These are phyloP conservation scores for Cercospora citrullina DNA, from an alignment of 2,329 filamentous ascomycete genomes.

Conservation along the genomic window DNA sequence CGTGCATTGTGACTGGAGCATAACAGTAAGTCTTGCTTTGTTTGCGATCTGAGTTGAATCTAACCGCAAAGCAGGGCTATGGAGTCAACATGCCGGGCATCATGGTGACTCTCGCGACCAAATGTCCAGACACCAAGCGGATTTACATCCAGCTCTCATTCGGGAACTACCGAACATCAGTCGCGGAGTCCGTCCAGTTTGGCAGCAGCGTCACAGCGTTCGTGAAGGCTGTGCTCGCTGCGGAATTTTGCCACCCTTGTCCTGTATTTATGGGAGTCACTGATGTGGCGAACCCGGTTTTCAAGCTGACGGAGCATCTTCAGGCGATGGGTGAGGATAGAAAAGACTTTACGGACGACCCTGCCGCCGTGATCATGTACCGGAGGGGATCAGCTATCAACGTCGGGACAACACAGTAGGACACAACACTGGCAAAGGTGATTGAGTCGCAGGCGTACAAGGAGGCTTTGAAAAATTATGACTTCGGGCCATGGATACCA, in stretches of 20 bases:
- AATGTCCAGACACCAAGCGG: background rate
- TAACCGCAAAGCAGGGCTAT: background rate
- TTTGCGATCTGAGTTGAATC: background rate
- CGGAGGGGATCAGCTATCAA: background rate
- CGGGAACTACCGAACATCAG: background rate
- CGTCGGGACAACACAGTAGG: background rate
- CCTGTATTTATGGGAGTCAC: slow-evolving; percentile 1
- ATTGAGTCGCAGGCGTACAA: background rate
- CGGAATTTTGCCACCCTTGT: background rate
- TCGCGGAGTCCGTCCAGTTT: background rate
- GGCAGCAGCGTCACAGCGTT: background rate
- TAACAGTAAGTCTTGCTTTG: background rate
- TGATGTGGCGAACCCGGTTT: background rate
- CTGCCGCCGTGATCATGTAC: background rate
- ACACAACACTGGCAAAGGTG: background rate
- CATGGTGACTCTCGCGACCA: background rate
- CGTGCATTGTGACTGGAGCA: background rate
- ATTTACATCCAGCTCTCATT: background rate
- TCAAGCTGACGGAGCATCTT: background rate
- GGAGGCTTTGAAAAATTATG: background rate
- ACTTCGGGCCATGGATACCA: background rate
- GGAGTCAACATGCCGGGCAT: background rate
- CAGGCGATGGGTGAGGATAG: background rate
- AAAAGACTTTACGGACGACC: background rate
- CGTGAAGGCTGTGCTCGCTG: background rate